A percentile compares a stretch with the other conserved stretches of the same genome.
phyloP scores from a whole-genome alignment of 2,329 filamentous ascomycete species.

The Penicillium rolfsii region DNA sequence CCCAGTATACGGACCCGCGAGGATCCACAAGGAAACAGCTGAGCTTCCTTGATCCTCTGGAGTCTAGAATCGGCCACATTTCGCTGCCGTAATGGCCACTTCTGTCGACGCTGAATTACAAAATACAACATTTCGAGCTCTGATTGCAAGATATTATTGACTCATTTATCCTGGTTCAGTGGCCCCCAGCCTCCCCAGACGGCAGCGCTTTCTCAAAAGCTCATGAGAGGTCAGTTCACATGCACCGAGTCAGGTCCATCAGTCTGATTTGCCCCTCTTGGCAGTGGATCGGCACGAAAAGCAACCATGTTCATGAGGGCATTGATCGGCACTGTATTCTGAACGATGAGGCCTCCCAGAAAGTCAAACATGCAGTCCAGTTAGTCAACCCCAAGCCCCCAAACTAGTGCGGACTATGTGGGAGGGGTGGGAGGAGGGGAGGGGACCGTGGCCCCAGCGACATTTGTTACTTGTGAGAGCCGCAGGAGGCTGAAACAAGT shows the following conservation, averaged over 20 bases:
- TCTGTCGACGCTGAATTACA: neutral
- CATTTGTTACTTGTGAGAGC: slow-evolving; percentile 19
- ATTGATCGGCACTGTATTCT: slow-evolving; percentile 4
- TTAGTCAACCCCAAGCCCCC: neutral
- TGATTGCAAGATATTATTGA: neutral
- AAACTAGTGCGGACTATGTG: slow-evolving; percentile 8
- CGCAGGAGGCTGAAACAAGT: slow-evolving; percentile 27
- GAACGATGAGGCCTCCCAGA: neutral
- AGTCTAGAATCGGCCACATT: neutral
- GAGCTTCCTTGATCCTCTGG: neutral
- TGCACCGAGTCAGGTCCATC: neutral
- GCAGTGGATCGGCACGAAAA: neutral
- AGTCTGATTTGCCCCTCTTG: neutral
- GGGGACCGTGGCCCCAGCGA: slow-evolving; percentile 11
- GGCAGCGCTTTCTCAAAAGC: neutral
- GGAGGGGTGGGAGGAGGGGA: slow-evolving; percentile 1
- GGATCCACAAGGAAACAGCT: neutral
- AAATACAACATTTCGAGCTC: neutral
- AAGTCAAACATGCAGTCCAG: neutral
- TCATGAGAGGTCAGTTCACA: neutral
- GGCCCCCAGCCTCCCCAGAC: slow-evolving; percentile 1
- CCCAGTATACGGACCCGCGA: neutral
- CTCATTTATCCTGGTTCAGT: neutral
- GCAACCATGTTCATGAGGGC: neutral
- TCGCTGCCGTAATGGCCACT: neutral